Conservation (phyloP, 371 early-diverging fungal genomes). For the Zychaea mexicana region DNA sequence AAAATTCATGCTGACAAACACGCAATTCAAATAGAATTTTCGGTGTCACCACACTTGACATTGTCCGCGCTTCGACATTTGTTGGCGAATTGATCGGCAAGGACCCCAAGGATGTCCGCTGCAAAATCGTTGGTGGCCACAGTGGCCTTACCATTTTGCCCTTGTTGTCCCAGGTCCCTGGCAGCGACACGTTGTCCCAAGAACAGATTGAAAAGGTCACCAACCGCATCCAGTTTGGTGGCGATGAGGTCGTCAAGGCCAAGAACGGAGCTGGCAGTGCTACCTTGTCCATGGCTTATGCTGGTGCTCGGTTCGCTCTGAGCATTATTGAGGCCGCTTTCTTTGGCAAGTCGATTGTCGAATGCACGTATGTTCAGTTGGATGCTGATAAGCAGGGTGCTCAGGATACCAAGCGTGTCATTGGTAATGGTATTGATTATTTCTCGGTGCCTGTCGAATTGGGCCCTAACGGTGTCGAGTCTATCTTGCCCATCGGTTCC, state of each 20-base stretch:
- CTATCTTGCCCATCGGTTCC: conserved; percentile 70
- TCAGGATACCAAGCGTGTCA: conserved; percentile 54
- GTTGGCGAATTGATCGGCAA: conserved; percentile 60
- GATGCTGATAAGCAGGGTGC: conserved; percentile 63
- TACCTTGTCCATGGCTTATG: conserved; percentile 91
- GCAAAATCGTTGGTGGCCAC: conserved; percentile 93
- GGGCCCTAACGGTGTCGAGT: conserved; percentile 75
- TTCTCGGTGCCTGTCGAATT: conserved; percentile 87
- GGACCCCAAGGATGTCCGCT: conserved; percentile 59
- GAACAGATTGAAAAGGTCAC: conserved; percentile 79
- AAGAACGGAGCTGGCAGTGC: conserved; percentile 85
- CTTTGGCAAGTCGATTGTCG: conserved; percentile 61
- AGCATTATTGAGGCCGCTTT: conserved; percentile 73
- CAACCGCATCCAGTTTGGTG: conserved; percentile 91
- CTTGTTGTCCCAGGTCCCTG: conserved; percentile 65
- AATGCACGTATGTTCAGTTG: conserved; percentile 84
- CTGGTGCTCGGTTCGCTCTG: conserved; percentile 85
- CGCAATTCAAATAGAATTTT: conserved; percentile 57
- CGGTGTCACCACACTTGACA: conserved; percentile 91
- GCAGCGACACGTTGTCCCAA: conserved; percentile 58
- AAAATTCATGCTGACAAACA: conserved; percentile 4
- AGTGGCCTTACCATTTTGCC: conserved; percentile 91
- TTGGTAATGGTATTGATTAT: conserved; percentile 64
- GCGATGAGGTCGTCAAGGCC: conserved; percentile 96
- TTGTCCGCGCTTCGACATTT: conserved; percentile 88